phyloP scores from a whole-genome alignment of 1,139 yeast genomes.

The Sugiyamaella paludigena region DNA sequence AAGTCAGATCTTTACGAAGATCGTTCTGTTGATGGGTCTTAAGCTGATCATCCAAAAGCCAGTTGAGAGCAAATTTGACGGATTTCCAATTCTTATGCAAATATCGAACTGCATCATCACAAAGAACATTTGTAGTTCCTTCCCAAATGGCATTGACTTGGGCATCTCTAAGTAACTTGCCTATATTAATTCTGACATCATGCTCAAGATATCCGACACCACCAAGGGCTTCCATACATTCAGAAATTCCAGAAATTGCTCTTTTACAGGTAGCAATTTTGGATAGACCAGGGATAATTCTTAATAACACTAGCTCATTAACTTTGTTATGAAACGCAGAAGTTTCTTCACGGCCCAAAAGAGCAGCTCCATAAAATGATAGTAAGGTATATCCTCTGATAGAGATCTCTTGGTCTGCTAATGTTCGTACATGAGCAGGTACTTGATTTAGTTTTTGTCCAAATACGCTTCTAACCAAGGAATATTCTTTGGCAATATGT shows the following conservation, averaged over 20 bases:
- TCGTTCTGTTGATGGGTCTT: conserved; percentile 11
- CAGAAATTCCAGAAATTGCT: conserved; percentile 31
- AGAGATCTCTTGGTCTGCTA: conserved; percentile 30
- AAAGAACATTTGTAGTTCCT: conserved; percentile 37
- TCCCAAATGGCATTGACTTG: conserved; percentile 38
- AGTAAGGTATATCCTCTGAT: conserved; percentile 28
- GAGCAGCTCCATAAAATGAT: conserved; percentile 28
- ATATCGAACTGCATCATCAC: conserved; percentile 32
- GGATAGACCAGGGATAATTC: conserved; percentile 33
- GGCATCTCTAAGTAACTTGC: conserved; percentile 31
- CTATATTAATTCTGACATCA: conserved; percentile 33
- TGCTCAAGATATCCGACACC: conserved; percentile 37
- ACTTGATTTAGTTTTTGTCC: conserved; percentile 26
- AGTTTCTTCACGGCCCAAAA: conserved; percentile 33
- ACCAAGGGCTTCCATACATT: conserved; percentile 38
- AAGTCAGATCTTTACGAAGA: conserved; percentile 9
- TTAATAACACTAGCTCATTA: conserved; percentile 24
- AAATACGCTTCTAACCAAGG: conserved; percentile 31
- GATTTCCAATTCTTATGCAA: conserved; percentile 20
- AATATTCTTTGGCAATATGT: conserved; percentile 33
- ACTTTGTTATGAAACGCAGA: conserved; percentile 4
- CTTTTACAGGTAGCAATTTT: conserved; percentile 32
- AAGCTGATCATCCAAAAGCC: conserved; percentile 17
- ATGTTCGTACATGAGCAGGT: conserved; percentile 31
- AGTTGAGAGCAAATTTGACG: conserved; percentile 16